Evolutionary conservation across 1,284 basidiomycete genomes (phyloP).

Genomic region (Tilletiaria anomala): DNA sequence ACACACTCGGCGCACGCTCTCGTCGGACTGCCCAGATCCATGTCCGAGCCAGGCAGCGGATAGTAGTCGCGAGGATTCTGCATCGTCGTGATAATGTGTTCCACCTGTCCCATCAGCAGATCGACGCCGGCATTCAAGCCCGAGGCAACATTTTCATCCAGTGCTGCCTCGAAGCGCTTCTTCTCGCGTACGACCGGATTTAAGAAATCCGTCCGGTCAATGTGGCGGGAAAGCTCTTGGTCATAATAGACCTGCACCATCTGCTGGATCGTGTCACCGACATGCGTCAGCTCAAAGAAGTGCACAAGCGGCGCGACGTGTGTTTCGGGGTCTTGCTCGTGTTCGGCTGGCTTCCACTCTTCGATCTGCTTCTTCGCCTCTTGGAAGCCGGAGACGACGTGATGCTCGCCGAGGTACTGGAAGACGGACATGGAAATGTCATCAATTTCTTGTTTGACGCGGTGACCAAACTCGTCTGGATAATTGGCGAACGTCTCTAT

Average conservation of each 20-base stretch:
- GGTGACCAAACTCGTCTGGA: slow-evolving; percentile 63
- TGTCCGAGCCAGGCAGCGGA: slow-evolving; percentile 45
- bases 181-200: slow-evolving; percentile 88
- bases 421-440: slow-evolving; percentile 77
- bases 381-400: slow-evolving; percentile 72
- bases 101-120: slow-evolving; percentile 91
- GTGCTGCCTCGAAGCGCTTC: slow-evolving; percentile 76
- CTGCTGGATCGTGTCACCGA: slow-evolving; percentile 91
- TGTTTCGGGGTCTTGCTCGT: background rate
- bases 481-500: slow-evolving; percentile 77
- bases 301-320: slow-evolving; percentile 75
- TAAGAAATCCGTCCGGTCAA: slow-evolving; percentile 65
- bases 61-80: slow-evolving; percentile 80
- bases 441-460: slow-evolving; percentile 58
- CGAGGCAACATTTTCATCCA: slow-evolving; percentile 83
- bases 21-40: slow-evolving; percentile 52
- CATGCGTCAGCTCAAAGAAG: slow-evolving; percentile 93
- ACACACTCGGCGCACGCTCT: slow-evolving; percentile 72
- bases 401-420: slow-evolving; percentile 60
- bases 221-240: slow-evolving; percentile 53
- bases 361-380: slow-evolving; percentile 53
- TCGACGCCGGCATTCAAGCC: slow-evolving; percentile 90
- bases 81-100: slow-evolving; percentile 70
- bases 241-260: slow-evolving; percentile 98
- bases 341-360: slow-evolving; percentile 57